A percentile compares a stretch with the other conserved stretches of the same genome.
phyloP scores from a whole-genome alignment of 2,329 filamentous ascomycete genomes.

The Paecilomyces variotii region DNA sequence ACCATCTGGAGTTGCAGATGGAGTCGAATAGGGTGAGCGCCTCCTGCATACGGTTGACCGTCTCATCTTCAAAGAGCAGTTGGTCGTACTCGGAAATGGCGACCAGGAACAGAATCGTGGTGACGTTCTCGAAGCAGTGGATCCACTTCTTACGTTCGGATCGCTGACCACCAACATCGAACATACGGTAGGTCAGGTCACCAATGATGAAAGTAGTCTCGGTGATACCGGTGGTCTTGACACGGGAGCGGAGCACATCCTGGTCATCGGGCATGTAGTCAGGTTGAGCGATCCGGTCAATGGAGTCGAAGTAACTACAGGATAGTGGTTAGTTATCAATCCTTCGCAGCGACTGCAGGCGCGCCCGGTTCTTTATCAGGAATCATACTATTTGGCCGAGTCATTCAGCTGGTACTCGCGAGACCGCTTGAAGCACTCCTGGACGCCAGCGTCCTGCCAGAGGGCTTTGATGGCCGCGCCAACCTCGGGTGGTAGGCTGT shows the following conservation, averaged over 20 bases:
- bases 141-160: slow-evolving; percentile 99
- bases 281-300: slow-evolving; percentile 78
- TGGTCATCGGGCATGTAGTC: slow-evolving; percentile 95
- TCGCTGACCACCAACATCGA: slow-evolving; percentile 90
- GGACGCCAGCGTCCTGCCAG: slow-evolving; percentile 88
- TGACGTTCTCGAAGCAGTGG: slow-evolving; percentile 97
- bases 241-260: slow-evolving; percentile 89
- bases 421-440: slow-evolving; percentile 91
- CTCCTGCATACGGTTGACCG: slow-evolving; percentile 72
- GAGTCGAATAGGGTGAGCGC: slow-evolving; percentile 64
- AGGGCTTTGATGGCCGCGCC: slow-evolving; percentile 85
- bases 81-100: slow-evolving; percentile 97
- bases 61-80: slow-evolving; percentile 91
- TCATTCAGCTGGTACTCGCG: slow-evolving; percentile 95
- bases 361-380: too few species aligned
- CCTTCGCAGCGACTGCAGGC: neutral
- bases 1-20: slow-evolving; percentile 66
- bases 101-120: slow-evolving; percentile 90
- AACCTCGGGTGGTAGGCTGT: slow-evolving; percentile 88
- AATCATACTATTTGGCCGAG: slow-evolving; percentile 83
- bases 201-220: slow-evolving; percentile 95
- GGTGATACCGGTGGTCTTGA: slow-evolving; percentile 96
- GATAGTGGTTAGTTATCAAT: slow-evolving; percentile 25
- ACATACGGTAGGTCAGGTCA: slow-evolving; percentile 93
- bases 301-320: slow-evolving; percentile 85